Percentiles rank a stretch among this genome's conserved stretches.
These are phyloP conservation scores for Dendrothele bispora DNA, from an alignment of 768 basidiomycete species.

Conservation along the genomic window DNA sequence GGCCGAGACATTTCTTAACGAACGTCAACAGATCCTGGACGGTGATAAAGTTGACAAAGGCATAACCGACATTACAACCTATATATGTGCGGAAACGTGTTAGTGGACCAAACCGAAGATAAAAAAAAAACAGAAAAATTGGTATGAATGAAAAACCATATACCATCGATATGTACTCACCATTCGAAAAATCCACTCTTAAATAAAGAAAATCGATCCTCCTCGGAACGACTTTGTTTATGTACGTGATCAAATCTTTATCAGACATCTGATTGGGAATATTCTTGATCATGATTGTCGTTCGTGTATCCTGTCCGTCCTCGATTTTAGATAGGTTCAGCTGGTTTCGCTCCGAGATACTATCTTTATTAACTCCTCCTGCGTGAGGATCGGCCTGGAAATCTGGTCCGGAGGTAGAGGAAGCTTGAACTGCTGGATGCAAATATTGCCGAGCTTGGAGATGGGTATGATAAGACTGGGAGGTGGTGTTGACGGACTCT, in stretches of 20 bases:
- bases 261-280: slow-evolving; percentile 92
- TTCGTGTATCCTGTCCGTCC: slow-evolving; percentile 74
- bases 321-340: slow-evolving; percentile 74
- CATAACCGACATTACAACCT: slow-evolving; percentile 82
- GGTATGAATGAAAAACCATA: background rate
- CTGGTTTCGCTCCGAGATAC: slow-evolving; percentile 48
- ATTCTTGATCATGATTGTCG: slow-evolving; percentile 90
- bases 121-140: slow-evolving; percentile 4
- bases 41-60: slow-evolving; percentile 87
- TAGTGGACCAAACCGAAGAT: too few relatives aligned
- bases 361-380: slow-evolving; percentile 1
- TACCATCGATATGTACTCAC: too few relatives aligned
- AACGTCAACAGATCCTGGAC: slow-evolving; percentile 77
- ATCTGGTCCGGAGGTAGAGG: slow-evolving; percentile 2
- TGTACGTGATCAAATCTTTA: slow-evolving; percentile 65
- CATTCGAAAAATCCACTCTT: slow-evolving; percentile 83
- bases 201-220: slow-evolving; percentile 86
- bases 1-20: slow-evolving; percentile 70
- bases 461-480: too few relatives aligned
- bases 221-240: slow-evolving; percentile 70
- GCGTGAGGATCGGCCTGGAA: background rate
- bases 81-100: too few relatives aligned
- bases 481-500: too few relatives aligned
- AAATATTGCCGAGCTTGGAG: too few relatives aligned
- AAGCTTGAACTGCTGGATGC: too few relatives aligned